Percentiles rank a stretch among this genome's conserved stretches.
Conservation (phyloP, 2,329 filamentous ascomycete genomes). For the Graphilbum ipis-grandicollis region DNA sequence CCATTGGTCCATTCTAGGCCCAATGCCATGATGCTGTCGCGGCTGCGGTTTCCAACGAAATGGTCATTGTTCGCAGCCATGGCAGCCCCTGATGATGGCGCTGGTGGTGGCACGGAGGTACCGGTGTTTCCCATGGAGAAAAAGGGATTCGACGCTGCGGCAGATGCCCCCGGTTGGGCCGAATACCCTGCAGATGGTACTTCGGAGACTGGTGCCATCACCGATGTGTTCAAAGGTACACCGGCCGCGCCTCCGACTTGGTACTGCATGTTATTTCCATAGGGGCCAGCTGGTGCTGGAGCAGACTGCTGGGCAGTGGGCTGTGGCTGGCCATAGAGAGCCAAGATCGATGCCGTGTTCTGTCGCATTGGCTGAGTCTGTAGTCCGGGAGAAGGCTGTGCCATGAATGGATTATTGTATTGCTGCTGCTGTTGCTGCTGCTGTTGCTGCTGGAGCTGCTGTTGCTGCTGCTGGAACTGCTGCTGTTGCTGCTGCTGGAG, state of each 20-base stretch:
- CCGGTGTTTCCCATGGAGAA: constrained; percentile 19
- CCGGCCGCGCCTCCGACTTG: too few species aligned
- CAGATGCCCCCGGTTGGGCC: constrained; percentile 8
- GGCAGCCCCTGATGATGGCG: constrained; percentile 4
- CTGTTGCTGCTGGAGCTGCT: constrained; percentile 11
- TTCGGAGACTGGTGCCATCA: too few species aligned
- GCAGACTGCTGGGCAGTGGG: too few species aligned
- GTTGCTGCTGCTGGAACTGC: constrained; percentile 15
- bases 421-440: constrained; percentile 7
- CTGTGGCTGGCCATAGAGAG: constrained; percentile 52
- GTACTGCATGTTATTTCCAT: constrained; percentile 11
- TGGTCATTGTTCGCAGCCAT: constrained; percentile 3
- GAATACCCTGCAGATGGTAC: constrained; percentile 13
- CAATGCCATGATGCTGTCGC: constrained; percentile 55
- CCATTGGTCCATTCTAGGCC: constrained; percentile 51
- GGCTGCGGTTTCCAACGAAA: constrained; percentile 32
- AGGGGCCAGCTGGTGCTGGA: constrained; percentile 14
- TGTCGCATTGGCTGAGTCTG: constrained; percentile 25
- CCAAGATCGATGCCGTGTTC: constrained; percentile 60
- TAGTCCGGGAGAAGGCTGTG: constrained; percentile 16
- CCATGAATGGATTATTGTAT: constrained; percentile 15
- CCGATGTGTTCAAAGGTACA: too few species aligned
- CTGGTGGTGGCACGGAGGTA: constrained; percentile 6
- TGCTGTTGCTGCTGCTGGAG: not conserved
- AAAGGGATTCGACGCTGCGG: constrained; percentile 35